These are phyloP conservation scores for Trichosporon ovoides DNA, from an alignment of 1,284 basidiomycete species.

Conservation along the genomic window DNA sequence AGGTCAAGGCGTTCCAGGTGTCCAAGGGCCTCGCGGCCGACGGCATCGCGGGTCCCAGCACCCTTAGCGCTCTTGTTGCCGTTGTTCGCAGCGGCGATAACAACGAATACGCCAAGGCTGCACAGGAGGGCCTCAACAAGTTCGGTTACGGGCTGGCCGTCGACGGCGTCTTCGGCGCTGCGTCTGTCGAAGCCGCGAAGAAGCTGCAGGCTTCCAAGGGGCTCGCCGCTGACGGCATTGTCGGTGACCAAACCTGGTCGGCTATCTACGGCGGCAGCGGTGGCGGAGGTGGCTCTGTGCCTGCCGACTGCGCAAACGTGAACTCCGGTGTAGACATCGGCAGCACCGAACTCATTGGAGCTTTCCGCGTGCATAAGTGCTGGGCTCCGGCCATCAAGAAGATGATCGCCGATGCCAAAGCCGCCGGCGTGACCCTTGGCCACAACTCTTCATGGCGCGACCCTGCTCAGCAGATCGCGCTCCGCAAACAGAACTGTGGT, in stretches of 20 bases:
- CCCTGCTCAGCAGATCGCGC: neutral
- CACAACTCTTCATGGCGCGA: conserved; percentile 7
- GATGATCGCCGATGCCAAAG: conserved; percentile 6
- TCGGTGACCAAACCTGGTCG: neutral
- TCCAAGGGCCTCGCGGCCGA: neutral
- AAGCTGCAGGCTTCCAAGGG: neutral
- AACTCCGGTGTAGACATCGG: conserved; percentile 31
- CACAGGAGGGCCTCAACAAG: conserved; percentile 1
- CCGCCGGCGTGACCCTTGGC: conserved; percentile 1
- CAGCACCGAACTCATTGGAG: conserved; percentile 56
- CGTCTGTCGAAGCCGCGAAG: neutral
- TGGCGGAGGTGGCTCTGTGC: neutral
- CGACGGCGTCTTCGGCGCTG: neutral
- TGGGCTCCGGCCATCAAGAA: neutral
- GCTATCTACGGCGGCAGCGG: neutral
- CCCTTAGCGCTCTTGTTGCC: neutral
- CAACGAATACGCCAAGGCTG: neutral
- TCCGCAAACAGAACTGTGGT: conserved; percentile 9
- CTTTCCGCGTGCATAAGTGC: conserved; percentile 12
- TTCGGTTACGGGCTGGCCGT: neutral
- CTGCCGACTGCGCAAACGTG: neutral
- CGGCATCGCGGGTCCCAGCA: neutral
- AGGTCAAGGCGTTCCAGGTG: conserved; percentile 3
- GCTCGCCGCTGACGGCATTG: neutral
- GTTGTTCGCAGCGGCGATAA: neutral